These are phyloP conservation scores for Saccharomycopsis sp. DNA, from an alignment of 805 yeast genomes.

Conservation along the genomic window DNA sequence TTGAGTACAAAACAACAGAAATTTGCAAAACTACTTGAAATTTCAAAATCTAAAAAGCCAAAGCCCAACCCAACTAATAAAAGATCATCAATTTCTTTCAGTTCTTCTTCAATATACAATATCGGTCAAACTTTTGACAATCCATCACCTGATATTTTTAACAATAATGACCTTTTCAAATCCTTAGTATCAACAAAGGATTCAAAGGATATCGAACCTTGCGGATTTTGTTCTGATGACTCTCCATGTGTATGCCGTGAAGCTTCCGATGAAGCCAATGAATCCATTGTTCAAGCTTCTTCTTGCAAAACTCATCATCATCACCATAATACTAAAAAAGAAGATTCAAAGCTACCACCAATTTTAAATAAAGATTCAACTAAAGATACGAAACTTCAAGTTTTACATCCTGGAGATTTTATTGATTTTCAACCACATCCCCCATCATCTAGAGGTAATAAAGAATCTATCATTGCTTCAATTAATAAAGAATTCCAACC, in stretches of 20 bases:
- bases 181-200: constrained; percentile 9
- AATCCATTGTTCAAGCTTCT: background rate
- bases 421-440: too few species aligned
- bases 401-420: constrained; percentile 43
- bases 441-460: background rate
- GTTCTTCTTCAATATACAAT: background rate
- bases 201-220: constrained; percentile 37
- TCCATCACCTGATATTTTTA: constrained; percentile 10
- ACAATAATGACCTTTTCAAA: constrained; percentile 12
- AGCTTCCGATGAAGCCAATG: constrained; percentile 24
- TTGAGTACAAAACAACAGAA: constrained; percentile 16
- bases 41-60: background rate
- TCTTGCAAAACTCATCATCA: background rate
- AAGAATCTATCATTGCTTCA: constrained; percentile 2
- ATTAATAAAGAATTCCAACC: constrained; percentile 4
- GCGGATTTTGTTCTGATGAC: constrained; percentile 91
- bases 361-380: background rate
- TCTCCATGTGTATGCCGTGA: constrained; percentile 91
- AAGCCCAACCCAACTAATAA: background rate
- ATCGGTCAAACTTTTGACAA: too few species aligned
- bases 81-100: background rate
- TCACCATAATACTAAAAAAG: background rate
- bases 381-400: constrained; percentile 35
- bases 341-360: background rate
- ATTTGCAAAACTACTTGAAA: constrained; percentile 8